A percentile compares a stretch with the other conserved stretches of the same genome.
These are phyloP conservation scores for Leccinum subgranulosum DNA, from an alignment of 768 basidiomycete species.

Conservation along the genomic window DNA sequence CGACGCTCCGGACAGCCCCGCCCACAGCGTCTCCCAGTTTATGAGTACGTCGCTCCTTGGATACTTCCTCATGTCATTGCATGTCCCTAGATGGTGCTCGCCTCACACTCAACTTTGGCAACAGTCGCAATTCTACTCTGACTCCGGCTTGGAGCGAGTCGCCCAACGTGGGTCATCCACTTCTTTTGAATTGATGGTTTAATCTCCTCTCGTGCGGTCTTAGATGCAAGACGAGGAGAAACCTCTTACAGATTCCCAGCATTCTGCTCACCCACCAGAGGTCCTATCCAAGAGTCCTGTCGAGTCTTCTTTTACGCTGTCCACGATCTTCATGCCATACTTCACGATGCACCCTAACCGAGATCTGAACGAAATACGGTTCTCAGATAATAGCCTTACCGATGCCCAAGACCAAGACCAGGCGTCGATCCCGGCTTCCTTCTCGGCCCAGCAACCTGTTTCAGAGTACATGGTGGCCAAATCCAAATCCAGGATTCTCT, in stretches of 20 bases:
- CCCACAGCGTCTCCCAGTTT: slow-evolving; percentile 23
- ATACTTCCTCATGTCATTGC: background rate
- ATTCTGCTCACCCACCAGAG: slow-evolving; percentile 1
- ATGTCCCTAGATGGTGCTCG: slow-evolving; percentile 21
- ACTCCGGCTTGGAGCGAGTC: background rate
- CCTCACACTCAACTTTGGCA: slow-evolving; percentile 21
- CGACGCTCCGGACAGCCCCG: slow-evolving; percentile 18
- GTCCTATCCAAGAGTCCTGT: slow-evolving; percentile 5
- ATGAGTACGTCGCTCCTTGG: slow-evolving; percentile 21
- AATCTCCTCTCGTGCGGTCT: background rate
- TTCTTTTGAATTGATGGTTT: background rate
- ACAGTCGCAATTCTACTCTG: background rate
- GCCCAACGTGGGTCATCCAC: slow-evolving; percentile 12
- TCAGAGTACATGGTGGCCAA: slow-evolving; percentile 12
- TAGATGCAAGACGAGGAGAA: slow-evolving; percentile 21
- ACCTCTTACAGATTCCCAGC: slow-evolving; percentile 8
- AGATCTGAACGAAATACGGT: background rate
- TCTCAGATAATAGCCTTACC: background rate
- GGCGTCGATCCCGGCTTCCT: background rate
- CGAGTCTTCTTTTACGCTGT: slow-evolving; percentile 15
- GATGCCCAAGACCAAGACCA: background rate
- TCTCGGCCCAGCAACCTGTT: slow-evolving; percentile 1
- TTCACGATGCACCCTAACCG: slow-evolving; percentile 9
- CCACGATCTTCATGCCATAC: slow-evolving; percentile 11
- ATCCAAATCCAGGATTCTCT: slow-evolving; percentile 18